Conservation (phyloP, 805 yeast species). For the Candida yuanshanica region DNA sequence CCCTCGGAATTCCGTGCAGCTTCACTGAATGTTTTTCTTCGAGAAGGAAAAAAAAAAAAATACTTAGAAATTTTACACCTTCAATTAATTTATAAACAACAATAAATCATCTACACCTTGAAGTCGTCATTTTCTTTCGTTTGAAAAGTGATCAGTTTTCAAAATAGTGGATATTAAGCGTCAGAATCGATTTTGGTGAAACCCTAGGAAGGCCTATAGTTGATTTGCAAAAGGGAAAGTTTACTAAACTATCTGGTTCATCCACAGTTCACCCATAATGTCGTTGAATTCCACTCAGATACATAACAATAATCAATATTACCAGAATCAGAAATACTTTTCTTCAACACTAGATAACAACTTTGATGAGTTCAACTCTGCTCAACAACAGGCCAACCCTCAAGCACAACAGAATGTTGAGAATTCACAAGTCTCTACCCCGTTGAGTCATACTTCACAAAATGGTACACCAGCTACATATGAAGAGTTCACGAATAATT, state of each 20-base stretch:
- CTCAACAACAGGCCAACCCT: conserved; percentile 3
- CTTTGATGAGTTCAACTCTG: conserved; percentile 12
- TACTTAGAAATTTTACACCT: not conserved
- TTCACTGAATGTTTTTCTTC: too few relatives aligned
- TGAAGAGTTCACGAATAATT: conserved; percentile 16
- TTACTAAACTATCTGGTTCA: too few relatives aligned
- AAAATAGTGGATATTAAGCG: too few relatives aligned
- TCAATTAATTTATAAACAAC: too few relatives aligned
- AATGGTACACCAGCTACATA: conserved; percentile 2
- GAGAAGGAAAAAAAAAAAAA: not conserved
- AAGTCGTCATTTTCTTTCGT: too few relatives aligned
- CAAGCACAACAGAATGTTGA: not conserved
- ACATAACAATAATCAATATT: conserved; percentile 8
- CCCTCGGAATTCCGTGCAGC: too few relatives aligned
- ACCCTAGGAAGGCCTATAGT: too few relatives aligned
- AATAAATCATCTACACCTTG: too few relatives aligned
- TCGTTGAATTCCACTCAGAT: conserved; percentile 20
- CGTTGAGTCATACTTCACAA: conserved; percentile 1
- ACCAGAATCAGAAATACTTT: conserved; percentile 17
- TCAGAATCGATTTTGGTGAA: too few relatives aligned
- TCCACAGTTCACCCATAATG: conserved; percentile 6
- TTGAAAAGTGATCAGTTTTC: too few relatives aligned
- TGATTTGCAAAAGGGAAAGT: too few relatives aligned
- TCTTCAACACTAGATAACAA: conserved; percentile 14
- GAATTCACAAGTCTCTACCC: not conserved